phyloP scores from a whole-genome alignment of 768 basidiomycete species.

The Hygrocybe punicea region DNA sequence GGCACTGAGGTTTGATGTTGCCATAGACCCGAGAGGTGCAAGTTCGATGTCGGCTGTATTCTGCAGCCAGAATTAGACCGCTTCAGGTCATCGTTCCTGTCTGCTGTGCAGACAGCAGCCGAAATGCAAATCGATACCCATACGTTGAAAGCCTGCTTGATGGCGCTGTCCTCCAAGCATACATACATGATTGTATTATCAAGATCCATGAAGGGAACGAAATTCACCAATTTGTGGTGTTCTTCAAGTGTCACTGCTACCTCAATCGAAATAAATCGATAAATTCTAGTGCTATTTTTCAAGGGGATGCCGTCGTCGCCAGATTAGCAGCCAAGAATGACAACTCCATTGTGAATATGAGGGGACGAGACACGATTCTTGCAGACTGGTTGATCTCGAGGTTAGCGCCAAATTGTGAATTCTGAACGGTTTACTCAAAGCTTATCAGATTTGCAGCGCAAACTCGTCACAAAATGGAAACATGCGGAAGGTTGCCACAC shows the following conservation, averaged over 20 bases:
- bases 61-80: neutral
- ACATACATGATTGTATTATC: conserved; percentile 3
- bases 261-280: neutral
- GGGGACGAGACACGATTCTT: conserved; percentile 4
- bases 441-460: neutral
- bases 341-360: conserved; percentile 3
- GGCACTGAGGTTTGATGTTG: neutral
- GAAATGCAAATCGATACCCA: conserved; percentile 2
- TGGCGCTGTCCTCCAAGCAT: neutral
- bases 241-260: conserved; percentile 4
- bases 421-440: neutral
- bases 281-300: neutral
- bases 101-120: neutral
- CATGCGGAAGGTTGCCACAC: neutral
- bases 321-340: neutral
- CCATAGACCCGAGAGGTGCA: neutral
- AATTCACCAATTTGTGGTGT: neutral
- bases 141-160: neutral
- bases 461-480: neutral
- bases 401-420: neutral
- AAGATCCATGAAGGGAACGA: neutral
- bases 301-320: neutral
- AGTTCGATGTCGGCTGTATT: neutral
- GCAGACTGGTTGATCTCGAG: conserved; percentile 1
- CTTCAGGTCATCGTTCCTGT: neutral